Evolutionary conservation across 2,329 filamentous ascomycete genomes (phyloP).

Genomic region (Pezicula carpinea): DNA sequence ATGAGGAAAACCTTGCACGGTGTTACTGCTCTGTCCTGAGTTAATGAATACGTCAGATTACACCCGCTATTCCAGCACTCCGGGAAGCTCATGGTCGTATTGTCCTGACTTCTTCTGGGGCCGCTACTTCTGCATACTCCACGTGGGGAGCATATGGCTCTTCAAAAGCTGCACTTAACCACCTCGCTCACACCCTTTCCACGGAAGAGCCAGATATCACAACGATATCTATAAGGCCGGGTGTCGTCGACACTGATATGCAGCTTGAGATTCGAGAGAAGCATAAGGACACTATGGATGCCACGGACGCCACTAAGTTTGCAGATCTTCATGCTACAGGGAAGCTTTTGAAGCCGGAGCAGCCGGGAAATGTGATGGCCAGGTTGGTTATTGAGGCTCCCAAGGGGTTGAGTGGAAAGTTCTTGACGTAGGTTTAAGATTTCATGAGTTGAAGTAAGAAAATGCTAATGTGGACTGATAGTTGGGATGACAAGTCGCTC

Average conservation of each 20-base stretch:
- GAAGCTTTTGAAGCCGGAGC: conserved; percentile 71
- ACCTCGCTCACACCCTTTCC: conserved; percentile 67
- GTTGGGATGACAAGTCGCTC: conserved; percentile 51
- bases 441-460: neutral
- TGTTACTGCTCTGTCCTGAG: neutral
- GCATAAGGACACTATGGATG: conserved; percentile 57
- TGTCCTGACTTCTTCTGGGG: conserved; percentile 76
- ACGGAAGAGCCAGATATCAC: conserved; percentile 74
- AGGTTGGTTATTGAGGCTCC: conserved; percentile 64
- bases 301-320: conserved; percentile 59
- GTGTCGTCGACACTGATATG: conserved; percentile 86
- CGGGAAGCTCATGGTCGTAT: conserved; percentile 66
- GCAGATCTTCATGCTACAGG: conserved; percentile 64
- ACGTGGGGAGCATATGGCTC: conserved; percentile 80
- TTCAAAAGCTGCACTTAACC: conserved; percentile 79
- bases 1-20: conserved; percentile 7
- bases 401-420: conserved; percentile 68
- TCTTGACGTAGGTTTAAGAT: conserved; percentile 53
- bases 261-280: conserved; percentile 75
- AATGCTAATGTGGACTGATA: conserved; percentile 29
- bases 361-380: conserved; percentile 83
- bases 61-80: conserved; percentile 65
- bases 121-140: conserved; percentile 59
- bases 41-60: conserved; percentile 44
- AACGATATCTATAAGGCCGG: conserved; percentile 69